Evolutionary conservation across 2,329 filamentous ascomycete genomes (phyloP), one percentile per base, ranked within the genome.

Genomic region (Ascomycota sp.): DNA sequence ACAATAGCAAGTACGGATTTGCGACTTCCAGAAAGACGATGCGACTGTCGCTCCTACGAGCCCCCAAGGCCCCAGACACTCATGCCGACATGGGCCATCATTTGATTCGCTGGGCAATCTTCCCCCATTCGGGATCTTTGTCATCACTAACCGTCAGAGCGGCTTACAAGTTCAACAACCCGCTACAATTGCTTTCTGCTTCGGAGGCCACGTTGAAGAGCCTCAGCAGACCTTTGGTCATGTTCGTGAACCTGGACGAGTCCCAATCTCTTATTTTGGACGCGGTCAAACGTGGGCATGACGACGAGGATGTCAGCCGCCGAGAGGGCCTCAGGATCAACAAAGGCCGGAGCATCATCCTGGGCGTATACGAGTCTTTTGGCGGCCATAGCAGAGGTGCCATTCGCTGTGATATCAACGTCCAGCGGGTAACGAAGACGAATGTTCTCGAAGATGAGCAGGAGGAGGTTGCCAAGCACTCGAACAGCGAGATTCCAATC

Each of bases 1-100:
- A 95, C 46, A 85, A 95, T 52, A 81, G 74, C 56, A 94, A 94
- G 52, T 95, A 93, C 47, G 86, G 86, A 12, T 95, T 95, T 47
- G 86, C 86, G 15, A 92, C 83, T 10, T 71, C 68, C 28, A 86
- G 86, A 26, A 89, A 78, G 46, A 51, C 83, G 32, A 95, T 95
- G 86, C 73, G 86, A 4, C 61, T 95, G 8, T 85, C 76, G 10
- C 64, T 95, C 13, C 65, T 94, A 12, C 74, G 86, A 25, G 74
- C 83, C 5, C 79, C 86, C 15, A 95, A 95, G 49, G 85, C 86
- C 0, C 86, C 86, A 1, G 86, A 95, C 49, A 83, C 72, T 5
- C 75, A 93, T 43, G 86, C 86, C 25, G 86, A 95, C 48, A 94
- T 95, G 83, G 86, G 82, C 31, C 65, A 62, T 25, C 86, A 95